phyloP scores from a whole-genome alignment of 2,329 filamentous ascomycete species.

The Mollisiaceae sp. region DNA sequence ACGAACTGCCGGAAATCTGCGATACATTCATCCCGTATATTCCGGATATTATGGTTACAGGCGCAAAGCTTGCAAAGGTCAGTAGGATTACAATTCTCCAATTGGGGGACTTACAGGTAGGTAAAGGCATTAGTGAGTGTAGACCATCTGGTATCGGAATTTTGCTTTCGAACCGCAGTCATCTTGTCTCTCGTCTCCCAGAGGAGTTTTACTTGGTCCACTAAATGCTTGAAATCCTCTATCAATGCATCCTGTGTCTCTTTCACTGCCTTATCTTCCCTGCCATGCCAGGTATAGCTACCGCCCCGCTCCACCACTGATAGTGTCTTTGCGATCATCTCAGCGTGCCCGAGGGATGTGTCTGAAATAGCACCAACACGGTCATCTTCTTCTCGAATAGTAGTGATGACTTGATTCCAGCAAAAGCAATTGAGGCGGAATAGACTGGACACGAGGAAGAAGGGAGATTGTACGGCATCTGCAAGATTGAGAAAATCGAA shows the following conservation, averaged over 20 bases:
- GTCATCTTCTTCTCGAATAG: constrained; percentile 38
- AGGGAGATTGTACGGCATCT: constrained; percentile 31
- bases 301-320: constrained; percentile 35
- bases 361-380: constrained; percentile 39
- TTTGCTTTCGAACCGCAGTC: constrained; percentile 29
- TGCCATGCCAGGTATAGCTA: constrained; percentile 33
- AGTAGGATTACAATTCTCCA: background rate
- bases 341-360: constrained; percentile 37
- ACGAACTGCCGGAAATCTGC: constrained; percentile 33
- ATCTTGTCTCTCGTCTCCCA: constrained; percentile 38
- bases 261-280: constrained; percentile 11
- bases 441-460: constrained; percentile 35
- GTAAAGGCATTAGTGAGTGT: constrained; percentile 39
- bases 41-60: constrained; percentile 37
- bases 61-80: constrained; percentile 29
- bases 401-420: constrained; percentile 41
- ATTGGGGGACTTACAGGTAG: constrained; percentile 33
- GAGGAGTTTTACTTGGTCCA: constrained; percentile 38
- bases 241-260: constrained; percentile 27
- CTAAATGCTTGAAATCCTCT: constrained; percentile 39
- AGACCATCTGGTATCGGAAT: constrained; percentile 33
- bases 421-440: constrained; percentile 38
- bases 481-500: constrained; percentile 31
- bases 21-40: constrained; percentile 42
- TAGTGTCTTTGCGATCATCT: constrained; percentile 38